Evolutionary conservation across 768 basidiomycete species (phyloP).

Genomic region (Termitomyces sp.): DNA sequence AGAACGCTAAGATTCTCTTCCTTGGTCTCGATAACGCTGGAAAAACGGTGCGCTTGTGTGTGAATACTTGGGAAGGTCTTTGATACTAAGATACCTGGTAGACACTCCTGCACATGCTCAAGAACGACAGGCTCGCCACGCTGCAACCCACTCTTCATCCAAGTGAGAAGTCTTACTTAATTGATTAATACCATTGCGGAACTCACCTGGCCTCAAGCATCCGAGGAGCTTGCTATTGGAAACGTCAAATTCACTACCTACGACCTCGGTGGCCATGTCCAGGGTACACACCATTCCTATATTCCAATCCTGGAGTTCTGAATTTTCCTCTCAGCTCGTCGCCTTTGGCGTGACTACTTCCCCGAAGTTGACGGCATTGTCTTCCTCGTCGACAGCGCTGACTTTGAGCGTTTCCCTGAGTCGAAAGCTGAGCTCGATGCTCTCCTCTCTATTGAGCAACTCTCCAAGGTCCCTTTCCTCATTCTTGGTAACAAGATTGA

Average conservation of each 20-base stretch:
- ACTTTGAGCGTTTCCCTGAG: constrained; percentile 94
- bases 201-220: constrained; percentile 50
- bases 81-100: constrained; percentile 24
- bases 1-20: constrained; percentile 99
- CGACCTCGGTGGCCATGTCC: constrained; percentile 96
- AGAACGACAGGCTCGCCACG: constrained; percentile 97
- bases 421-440: constrained; percentile 97
- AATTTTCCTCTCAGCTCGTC: constrained; percentile 56
- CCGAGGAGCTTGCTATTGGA: constrained; percentile 97
- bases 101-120: constrained; percentile 98
- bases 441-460: constrained; percentile 91
- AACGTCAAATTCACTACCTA: constrained; percentile 99
- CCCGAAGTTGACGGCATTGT: constrained; percentile 99
- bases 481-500: constrained; percentile 99
- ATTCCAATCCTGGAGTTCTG: neutral
- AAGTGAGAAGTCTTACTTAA: constrained; percentile 49
- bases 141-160: constrained; percentile 98
- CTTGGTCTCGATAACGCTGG: constrained; percentile 98
- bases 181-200: constrained; percentile 5
- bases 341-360: constrained; percentile 99
- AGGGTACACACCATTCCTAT: constrained; percentile 48
- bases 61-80: neutral
- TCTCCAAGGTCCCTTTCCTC: constrained; percentile 95
- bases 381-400: constrained; percentile 96
- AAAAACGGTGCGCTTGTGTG: constrained; percentile 72